Percentiles rank a stretch among this genome's conserved stretches.
phyloP scores from a whole-genome alignment of 257 asterid species.

The Solanum sparsipilum region DNA sequence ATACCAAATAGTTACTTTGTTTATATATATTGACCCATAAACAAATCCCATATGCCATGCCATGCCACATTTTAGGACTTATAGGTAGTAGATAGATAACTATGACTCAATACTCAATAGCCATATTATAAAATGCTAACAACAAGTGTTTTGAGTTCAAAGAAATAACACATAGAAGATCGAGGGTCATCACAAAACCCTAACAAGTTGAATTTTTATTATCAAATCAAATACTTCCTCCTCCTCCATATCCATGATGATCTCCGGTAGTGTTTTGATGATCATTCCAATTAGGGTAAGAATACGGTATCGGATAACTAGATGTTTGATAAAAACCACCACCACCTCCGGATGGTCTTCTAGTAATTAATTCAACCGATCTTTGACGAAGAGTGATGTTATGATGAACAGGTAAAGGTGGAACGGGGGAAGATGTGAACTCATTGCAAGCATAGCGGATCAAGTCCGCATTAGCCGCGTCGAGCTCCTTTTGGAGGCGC shows the following conservation, averaged over 20 bases:
- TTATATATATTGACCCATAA: slow-evolving; percentile 14
- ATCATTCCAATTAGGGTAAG: slow-evolving; percentile 19
- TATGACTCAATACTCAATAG: not conserved
- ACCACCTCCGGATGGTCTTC: not conserved
- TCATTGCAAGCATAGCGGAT: slow-evolving; percentile 26
- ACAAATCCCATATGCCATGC: not conserved
- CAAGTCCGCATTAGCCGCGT: slow-evolving; percentile 23
- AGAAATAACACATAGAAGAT: slow-evolving; percentile 1
- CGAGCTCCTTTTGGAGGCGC: slow-evolving; percentile 31
- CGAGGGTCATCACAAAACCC: not conserved
- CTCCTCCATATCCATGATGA: not conserved
- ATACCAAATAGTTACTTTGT: not conserved
- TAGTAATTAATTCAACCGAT: not conserved
- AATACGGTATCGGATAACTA: slow-evolving; percentile 7
- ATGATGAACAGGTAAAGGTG: not conserved
- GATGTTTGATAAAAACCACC: slow-evolving; percentile 15
- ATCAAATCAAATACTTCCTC: slow-evolving; percentile 1
- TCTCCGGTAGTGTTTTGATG: not conserved
- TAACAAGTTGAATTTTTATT: not conserved
- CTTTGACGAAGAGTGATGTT: not conserved
- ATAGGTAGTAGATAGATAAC: not conserved
- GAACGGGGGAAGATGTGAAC: not conserved
- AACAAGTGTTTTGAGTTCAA: not conserved
- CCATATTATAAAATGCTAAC: not conserved
- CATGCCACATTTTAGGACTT: not conserved